Evolutionary conservation across 2,329 filamentous ascomycete species (phyloP), one percentile per base, ranked within the genome.

Genomic region (Lasiodiplodia sp.): DNA sequence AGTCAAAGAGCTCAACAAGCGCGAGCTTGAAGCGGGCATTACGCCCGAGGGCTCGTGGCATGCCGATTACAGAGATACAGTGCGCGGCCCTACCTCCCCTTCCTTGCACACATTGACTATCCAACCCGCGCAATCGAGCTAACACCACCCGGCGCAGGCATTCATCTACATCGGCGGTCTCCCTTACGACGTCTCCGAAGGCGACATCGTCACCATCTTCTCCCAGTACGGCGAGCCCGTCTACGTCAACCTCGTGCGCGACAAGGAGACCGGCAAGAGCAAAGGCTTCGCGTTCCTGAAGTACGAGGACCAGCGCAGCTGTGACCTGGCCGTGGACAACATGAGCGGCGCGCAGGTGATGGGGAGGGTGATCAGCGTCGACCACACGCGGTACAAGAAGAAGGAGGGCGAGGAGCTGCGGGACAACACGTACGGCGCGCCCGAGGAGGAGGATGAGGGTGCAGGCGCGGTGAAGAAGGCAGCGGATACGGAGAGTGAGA

Each of bases 291-390:
- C 92, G 2, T 99, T 96, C 86, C 86, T 99, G 69, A 99, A 99
- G 78, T 99, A 98, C 81, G 96, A 99, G 79, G 95, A 99, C 80
- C 96, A 99, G 83, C 87, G 95, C 73, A 97, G 94, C 81, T 96
- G 93, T 71, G 95, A 98, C 80, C 83, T 99, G 52, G 96, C 96
- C 0, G 96, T 99, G 11, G 96, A 99, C 81, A 99, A 99, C 79
- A 83, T 99, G 5, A 92, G 94, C 49, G 96, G 96, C 38, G 91
- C 94, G 10, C 91, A 90, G 37, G 90, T 99, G 21, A 85, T 92
- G 77, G 94, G 94, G 2, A 87, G 94, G 52, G 81, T 95, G 69
- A 81, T 99, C 52, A 88, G 92, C 69, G 96, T 99, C 14, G 96
- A 99, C 78, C 96, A 99, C 80, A 92, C 94, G 31, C 85, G 94